Base-by-base conservation (phyloP, 2,329 filamentous ascomycete species). In the Fusarium sterilihyphosum region DNA sequence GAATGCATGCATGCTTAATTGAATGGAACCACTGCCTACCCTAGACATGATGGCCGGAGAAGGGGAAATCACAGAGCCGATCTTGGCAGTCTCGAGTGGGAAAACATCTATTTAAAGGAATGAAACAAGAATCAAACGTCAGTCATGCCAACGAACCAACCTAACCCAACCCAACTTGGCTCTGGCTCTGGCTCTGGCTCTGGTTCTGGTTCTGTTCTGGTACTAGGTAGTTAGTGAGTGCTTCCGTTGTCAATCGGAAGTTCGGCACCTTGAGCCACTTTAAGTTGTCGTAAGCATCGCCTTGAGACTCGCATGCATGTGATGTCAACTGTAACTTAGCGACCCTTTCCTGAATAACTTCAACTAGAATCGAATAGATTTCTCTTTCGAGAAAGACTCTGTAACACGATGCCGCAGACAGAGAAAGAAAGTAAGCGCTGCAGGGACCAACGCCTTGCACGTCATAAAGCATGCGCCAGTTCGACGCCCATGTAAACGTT, bases 201-300 rank as follows among this genome's bases (percentile, higher is more conserved):
- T 33, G 31, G 13, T 5, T 33, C 35, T 10, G 22, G 47, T 18
- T 50, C 35, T 54, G 20, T 29, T 40, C 24, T 38, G 29, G n/a
- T 37, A 35, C 35, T 37, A 37, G 16, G 16, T 37, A 37, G 8
- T 16, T 26, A 47, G 18, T 16, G 18, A 54, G 24, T 22, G 24
- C 26, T 53, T 56, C 66, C 66, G 67, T 61, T 43, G 18, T 35
- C 16, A 16, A 6, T 54, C 70, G 70, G 70, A 70, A 73, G 66
- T 50, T 65, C 65, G 70, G 70, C 70, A 73, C 24, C 47, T 31
- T 43, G 31, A 50, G 65, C 65, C 70, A 73, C 60, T 18, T 43
- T 24, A 35, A 66, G 67, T 43, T 44, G 70, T 73, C 70, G 70
- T 73, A 47, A 73, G 70, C 69, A 50, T 67, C 41, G 24, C 43